Conservation (phyloP, 2,329 filamentous ascomycete genomes). For the Penicillium oxalicum region DNA sequence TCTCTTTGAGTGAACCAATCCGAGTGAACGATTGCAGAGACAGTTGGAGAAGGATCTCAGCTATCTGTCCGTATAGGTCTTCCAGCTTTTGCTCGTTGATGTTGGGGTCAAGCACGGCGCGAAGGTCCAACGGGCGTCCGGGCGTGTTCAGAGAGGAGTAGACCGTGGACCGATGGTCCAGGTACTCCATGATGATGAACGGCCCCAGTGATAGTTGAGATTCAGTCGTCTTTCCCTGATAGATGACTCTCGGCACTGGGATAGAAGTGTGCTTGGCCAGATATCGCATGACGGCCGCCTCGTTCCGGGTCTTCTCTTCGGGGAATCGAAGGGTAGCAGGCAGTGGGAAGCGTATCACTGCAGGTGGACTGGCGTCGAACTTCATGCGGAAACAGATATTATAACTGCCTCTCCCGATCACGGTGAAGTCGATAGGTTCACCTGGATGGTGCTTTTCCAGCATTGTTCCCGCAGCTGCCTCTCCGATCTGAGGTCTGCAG, state of each 20-base stretch:
- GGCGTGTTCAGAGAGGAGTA: conserved; percentile 6
- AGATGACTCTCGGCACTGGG: not conserved
- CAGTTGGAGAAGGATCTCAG: conserved; percentile 2
- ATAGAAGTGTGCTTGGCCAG: conserved; percentile 1
- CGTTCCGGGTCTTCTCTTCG: conserved; percentile 21
- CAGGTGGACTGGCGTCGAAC: conserved; percentile 10
- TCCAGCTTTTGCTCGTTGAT: conserved; percentile 30
- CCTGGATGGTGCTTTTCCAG: not conserved
- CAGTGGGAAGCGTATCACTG: conserved; percentile 18
- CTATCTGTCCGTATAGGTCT: conserved; percentile 14
- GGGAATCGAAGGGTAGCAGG: conserved; percentile 17
- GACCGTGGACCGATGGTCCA: conserved; percentile 6
- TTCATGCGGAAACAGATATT: conserved; percentile 17
- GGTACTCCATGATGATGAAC: conserved; percentile 34
- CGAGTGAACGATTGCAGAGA: not conserved
- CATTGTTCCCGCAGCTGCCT: conserved; percentile 1
- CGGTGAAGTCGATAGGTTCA: not conserved
- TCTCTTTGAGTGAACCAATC: not conserved
- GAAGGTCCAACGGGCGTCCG: not conserved
- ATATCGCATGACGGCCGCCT: conserved; percentile 8
- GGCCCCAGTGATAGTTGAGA: conserved; percentile 11
- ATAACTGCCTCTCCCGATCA: conserved; percentile 13
- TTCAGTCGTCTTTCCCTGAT: not conserved
- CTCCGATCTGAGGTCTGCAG: not conserved
- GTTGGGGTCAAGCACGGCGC: conserved; percentile 23